Percentiles rank a stretch among this genome's conserved stretches.
Evolutionary conservation across 1,284 basidiomycete genomes (phyloP).

Genomic region (Moesziomyces sp.): DNA sequence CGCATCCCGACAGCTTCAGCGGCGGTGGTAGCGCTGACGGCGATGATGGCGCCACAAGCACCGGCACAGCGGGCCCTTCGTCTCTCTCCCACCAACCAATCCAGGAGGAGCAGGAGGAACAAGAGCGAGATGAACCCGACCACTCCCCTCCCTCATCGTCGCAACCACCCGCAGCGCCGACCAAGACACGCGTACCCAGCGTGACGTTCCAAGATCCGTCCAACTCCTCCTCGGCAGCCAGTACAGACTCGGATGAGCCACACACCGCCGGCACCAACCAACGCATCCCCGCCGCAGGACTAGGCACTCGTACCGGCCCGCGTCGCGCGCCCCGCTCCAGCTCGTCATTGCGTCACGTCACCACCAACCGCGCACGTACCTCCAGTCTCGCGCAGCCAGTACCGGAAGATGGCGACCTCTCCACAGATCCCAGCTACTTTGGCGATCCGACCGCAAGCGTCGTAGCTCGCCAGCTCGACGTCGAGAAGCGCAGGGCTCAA

Average conservation of each 20-base stretch:
- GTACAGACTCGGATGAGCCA: conserved; percentile 2
- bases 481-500: conserved; percentile 38
- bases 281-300: conserved; percentile 51
- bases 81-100: conserved; percentile 9
- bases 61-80: conserved; percentile 1
- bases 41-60: not conserved
- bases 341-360: conserved; percentile 57
- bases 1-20: not conserved
- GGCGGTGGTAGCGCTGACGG: not conserved
- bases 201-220: conserved; percentile 21
- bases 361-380: conserved; percentile 28
- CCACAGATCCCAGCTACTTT: conserved; percentile 16
- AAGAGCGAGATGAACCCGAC: not conserved
- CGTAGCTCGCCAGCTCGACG: conserved; percentile 46
- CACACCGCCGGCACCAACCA: not conserved
- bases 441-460: conserved; percentile 33
- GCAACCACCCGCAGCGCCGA: not conserved
- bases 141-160: not conserved
- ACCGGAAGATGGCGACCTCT: conserved; percentile 46
- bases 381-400: conserved; percentile 45
- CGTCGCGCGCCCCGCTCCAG: conserved; percentile 53
- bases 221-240: not conserved
- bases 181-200: conserved; percentile 8
- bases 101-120: conserved; percentile 8
- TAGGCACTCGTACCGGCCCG: conserved; percentile 54